Conservation (phyloP, 306 rosid genomes). For the Gastrolobium bilobum region DNA sequence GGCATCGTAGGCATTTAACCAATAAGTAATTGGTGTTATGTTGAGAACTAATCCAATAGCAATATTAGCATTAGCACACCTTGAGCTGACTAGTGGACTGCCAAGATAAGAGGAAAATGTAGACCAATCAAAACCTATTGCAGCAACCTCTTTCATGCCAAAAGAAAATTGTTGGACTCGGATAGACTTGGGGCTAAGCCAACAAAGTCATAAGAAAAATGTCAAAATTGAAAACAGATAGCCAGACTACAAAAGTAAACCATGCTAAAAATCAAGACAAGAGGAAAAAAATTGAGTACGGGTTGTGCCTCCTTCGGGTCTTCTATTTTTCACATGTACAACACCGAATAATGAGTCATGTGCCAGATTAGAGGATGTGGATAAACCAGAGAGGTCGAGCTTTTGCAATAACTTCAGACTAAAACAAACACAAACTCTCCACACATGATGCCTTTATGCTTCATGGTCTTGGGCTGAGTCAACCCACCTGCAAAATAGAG, state of each 20-base stretch:
- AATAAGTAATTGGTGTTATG: slow-evolving; percentile 74
- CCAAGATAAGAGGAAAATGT: slow-evolving; percentile 76
- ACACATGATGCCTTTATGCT: no score
- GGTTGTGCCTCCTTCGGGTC: slow-evolving; percentile 63
- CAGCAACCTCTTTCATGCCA: slow-evolving; percentile 72
- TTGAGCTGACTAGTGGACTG: slow-evolving; percentile 85
- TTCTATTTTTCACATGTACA: slow-evolving; percentile 72
- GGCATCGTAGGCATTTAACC: slow-evolving; percentile 60
- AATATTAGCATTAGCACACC: slow-evolving; percentile 79
- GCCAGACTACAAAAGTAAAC: slow-evolving; percentile 79
- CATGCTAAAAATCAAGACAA: slow-evolving; percentile 60
- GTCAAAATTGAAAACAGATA: slow-evolving; percentile 66
- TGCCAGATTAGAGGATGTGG: no score
- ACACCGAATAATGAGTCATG: slow-evolving; percentile 47
- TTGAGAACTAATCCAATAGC: slow-evolving; percentile 65
- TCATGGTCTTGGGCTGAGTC: no score
- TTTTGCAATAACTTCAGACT: no score
- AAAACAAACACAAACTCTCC: no score
- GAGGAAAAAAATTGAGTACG: slow-evolving; percentile 68
- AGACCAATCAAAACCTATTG: slow-evolving; percentile 84
- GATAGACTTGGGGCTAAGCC: slow-evolving; percentile 73
- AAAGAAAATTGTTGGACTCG: slow-evolving; percentile 78
- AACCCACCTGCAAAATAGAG: no score
- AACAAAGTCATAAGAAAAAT: slow-evolving; percentile 79
- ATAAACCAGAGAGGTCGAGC: no score